Base-by-base conservation (phyloP, 306 rosid species). In the Castanopsis chinensis region DNA sequence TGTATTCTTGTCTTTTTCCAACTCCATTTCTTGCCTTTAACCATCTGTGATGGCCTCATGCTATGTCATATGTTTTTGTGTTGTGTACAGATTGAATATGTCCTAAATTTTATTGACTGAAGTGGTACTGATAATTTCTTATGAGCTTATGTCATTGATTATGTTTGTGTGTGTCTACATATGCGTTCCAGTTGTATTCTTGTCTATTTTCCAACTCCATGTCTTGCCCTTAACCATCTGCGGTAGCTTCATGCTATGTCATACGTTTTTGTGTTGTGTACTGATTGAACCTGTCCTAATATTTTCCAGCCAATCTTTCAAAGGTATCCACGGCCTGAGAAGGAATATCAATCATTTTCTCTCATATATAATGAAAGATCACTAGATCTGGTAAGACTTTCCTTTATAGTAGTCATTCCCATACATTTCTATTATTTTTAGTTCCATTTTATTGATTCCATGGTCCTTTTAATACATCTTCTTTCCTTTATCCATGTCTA, bases 301-400 rank as follows among this genome's bases (percentile, higher is more conserved):
- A 73, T 87, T 82, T 87, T 88, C 80, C 94, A 96, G 99, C 98
- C 97, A 73, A 96, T 96, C 84, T 96, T 96, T 88, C 98, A 96
- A 85, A 91, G 99, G 87, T 89, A 93, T 91, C 98, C 99, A 9
- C 90, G 98, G 51, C 99, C 98, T 15, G 99, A 96, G 87, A 96
- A 96, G 94, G 99, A 91, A 84, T 93, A 90, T 83, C 99, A 96
- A 86, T 96, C 99, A 32, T 96, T 96, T 91, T 96, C 99, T 78
- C 92, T 96, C 55, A 90, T 93, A 85, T 96, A 96, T 92, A 96
- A 82, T 86, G 98, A 96, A 68, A 86, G 98, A 87, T 96, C 99
- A 30, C 86, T 96, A 80, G 97, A 96, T 84, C 86, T 96, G 97
- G 99, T 96, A 87, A 43, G 87, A 14, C 21, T 58, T 73, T 61